These are phyloP conservation scores for Stipa capillata DNA, from an alignment of 176 grass and related monocot species.

Conservation along the genomic window DNA sequence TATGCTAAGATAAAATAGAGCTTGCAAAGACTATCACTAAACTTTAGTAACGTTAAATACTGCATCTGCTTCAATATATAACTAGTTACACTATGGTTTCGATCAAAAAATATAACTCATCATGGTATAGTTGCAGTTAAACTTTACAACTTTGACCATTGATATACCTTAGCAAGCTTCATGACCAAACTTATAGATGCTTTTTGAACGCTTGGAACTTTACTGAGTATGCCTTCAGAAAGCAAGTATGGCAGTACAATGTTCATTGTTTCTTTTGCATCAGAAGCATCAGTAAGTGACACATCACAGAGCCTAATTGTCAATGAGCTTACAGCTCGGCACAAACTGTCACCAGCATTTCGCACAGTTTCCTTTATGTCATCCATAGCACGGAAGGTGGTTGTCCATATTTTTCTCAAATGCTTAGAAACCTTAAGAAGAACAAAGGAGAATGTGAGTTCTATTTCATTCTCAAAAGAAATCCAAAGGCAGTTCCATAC, in stretches of 20 bases:
- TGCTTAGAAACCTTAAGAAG: conserved; percentile 67
- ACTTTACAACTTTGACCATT: neutral
- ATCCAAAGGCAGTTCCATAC: neutral
- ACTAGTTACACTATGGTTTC: too few relatives aligned
- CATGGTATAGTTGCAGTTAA: neutral
- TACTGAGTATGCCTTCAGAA: conserved; percentile 91
- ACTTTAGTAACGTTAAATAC: neutral
- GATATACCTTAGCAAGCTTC: conserved; percentile 86
- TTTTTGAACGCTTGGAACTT: conserved; percentile 91
- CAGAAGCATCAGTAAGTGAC: conserved; percentile 64
- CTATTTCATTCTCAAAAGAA: neutral
- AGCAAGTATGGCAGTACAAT: conserved; percentile 88
- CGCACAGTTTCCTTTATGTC: conserved; percentile 99
- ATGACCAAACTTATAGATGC: conserved; percentile 87
- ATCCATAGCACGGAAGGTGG: conserved; percentile 90
- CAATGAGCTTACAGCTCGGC: conserved; percentile 79
- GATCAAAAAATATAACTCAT: neutral
- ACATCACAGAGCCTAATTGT: conserved; percentile 81
- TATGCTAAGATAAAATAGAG: conserved; percentile 5
- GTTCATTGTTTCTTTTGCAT: conserved; percentile 89
- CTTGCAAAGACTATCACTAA: neutral
- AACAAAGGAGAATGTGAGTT: conserved; percentile 10
- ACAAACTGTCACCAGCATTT: conserved; percentile 90
- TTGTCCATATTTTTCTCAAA: conserved; percentile 86
- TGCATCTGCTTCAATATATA: neutral